Percentiles rank a stretch among this genome's conserved stretches.
Evolutionary conservation across 805 yeast genomes (phyloP).

Genomic region (Peterozyma toletana): DNA sequence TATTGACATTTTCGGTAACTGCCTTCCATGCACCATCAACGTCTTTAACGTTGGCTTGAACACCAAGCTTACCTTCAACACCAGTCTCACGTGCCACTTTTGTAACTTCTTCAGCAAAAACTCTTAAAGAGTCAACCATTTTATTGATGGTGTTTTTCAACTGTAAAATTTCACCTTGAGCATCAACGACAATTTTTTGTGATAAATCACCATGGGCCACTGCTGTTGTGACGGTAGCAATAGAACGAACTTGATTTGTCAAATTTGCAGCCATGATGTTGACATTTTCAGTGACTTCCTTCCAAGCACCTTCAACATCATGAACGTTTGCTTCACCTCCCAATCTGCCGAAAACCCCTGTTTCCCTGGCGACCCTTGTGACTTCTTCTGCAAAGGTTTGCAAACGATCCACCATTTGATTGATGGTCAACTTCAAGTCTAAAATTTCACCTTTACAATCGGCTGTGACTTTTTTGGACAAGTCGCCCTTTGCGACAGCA

Average conservation of each 20-base stretch:
- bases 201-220: conserved; percentile 87
- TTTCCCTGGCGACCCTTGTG: conserved; percentile 82
- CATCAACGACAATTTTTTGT: conserved; percentile 81
- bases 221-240: conserved; percentile 86
- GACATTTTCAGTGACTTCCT: conserved; percentile 81
- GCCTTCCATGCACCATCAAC: conserved; percentile 92
- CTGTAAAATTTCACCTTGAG: conserved; percentile 85
- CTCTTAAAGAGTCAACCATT: conserved; percentile 88
- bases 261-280: conserved; percentile 84
- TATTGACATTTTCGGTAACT: conserved; percentile 84
- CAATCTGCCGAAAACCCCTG: conserved; percentile 74
- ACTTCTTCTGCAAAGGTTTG: conserved; percentile 80
- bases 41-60: conserved; percentile 85
- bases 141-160: conserved; percentile 81
- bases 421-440: conserved; percentile 75
- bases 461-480: conserved; percentile 79
- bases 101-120: conserved; percentile 83
- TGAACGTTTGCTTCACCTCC: conserved; percentile 88
- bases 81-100: conserved; percentile 91
- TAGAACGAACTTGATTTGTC: conserved; percentile 82
- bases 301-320: conserved; percentile 86
- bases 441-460: conserved; percentile 76
- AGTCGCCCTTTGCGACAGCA: conserved; percentile 80
- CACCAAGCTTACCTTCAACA: conserved; percentile 88
- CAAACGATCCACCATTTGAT: conserved; percentile 83